phyloP scores from a whole-genome alignment of 345 rosid species.

The Eutrema heterophyllum region DNA sequence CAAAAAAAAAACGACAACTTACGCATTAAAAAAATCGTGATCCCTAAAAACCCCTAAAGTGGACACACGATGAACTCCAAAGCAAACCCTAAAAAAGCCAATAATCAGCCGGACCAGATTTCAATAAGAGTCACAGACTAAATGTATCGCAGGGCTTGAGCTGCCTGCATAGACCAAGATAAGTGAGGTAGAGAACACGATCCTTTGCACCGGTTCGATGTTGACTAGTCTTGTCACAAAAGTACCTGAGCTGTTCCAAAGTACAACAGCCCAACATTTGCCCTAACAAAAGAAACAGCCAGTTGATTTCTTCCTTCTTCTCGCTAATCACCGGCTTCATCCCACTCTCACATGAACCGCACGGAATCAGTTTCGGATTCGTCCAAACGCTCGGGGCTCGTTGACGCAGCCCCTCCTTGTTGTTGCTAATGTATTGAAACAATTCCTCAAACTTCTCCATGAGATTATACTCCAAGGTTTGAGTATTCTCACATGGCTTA shows the following conservation, averaged over 20 bases:
- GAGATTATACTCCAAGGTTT: constrained; percentile 45
- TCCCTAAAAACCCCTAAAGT: neutral
- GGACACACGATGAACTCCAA: neutral
- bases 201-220: constrained; percentile 82
- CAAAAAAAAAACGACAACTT: no score
- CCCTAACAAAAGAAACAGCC: constrained; percentile 86
- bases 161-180: constrained; percentile 55
- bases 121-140: neutral
- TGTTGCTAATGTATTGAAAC: constrained; percentile 32
- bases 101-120: neutral
- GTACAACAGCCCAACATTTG: constrained; percentile 71
- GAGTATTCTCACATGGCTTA: constrained; percentile 47
- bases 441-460: constrained; percentile 45
- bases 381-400: constrained; percentile 62
- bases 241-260: constrained; percentile 62
- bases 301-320: constrained; percentile 56
- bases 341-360: constrained; percentile 43
- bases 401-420: constrained; percentile 41
- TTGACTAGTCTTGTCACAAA: constrained; percentile 52
- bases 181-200: constrained; percentile 56
- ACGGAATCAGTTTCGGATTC: constrained; percentile 41
- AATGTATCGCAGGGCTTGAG: constrained; percentile 43
- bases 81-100: neutral
- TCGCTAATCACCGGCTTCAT: constrained; percentile 49
- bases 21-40: neutral